Evolutionary conservation across 2,329 filamentous ascomycete genomes (phyloP).

Genomic region (Hypomyces rosellus): DNA sequence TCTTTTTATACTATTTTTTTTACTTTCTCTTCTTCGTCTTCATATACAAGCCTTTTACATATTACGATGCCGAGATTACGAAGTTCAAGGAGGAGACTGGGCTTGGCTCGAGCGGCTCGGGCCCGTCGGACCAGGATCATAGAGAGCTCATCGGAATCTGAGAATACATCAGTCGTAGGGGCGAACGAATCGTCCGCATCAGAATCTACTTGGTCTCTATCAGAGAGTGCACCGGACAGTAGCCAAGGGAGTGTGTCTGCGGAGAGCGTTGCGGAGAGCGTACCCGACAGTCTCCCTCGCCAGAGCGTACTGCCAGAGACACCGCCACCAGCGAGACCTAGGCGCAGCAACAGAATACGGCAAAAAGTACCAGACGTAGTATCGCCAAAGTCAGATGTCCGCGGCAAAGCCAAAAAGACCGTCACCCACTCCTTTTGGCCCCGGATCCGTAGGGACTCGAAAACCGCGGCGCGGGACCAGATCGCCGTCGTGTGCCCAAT

Average conservation of each 20-base stretch:
- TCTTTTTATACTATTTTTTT: too few species aligned
- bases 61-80: neutral
- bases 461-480: neutral
- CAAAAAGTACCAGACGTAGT: too few species aligned
- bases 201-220: neutral
- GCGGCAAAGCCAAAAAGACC: too few species aligned
- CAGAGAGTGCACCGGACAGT: neutral
- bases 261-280: too few species aligned
- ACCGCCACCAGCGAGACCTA: too few species aligned
- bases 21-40: too few species aligned
- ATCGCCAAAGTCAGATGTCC: too few species aligned
- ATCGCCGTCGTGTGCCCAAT: slow-evolving; percentile 13
- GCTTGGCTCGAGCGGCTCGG: neutral
- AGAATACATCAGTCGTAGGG: neutral
- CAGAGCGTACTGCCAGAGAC: too few species aligned
- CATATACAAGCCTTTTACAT: too few species aligned
- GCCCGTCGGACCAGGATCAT: neutral
- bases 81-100: neutral
- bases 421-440: neutral
- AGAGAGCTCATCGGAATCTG: neutral
- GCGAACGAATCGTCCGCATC: neutral
- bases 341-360: too few species aligned
- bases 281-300: too few species aligned
- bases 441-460: neutral
- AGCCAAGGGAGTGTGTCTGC: too few species aligned